Base-by-base conservation (phyloP, 306 rosid genomes). In the Casuarina cunninghamiana region DNA sequence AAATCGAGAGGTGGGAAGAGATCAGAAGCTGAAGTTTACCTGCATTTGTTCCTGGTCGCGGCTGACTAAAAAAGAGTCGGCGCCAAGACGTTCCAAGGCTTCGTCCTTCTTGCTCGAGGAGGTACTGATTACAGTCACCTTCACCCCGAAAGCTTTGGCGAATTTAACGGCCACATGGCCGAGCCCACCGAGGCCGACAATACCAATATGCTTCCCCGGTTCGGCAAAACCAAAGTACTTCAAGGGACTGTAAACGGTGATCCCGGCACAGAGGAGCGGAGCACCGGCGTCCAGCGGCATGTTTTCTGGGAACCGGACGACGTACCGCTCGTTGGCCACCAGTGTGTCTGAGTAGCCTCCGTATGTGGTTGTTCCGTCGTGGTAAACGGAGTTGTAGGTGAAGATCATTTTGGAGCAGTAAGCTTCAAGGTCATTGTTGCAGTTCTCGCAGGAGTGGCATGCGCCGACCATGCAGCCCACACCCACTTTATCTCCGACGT, bases 401-500 rank as follows among this genome's bases (percentile, higher is more conserved):
- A 70, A 26, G 2, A 80, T 79, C 53, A 21, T 15, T 80, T 75
- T 15, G 5, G 86, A 80, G 75, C 93, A 89, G 72, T 88, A 82
- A 38, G 77, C 85, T 79, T 90, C 95, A n/a, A 86, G 86, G 68
- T 88, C 21, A 6, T 76, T 75, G 21, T 49, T 44, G 39, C 92
- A 90, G 55, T 57, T 75, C 49, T 85, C 74, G 74, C 95, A 90
- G 1, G 95, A 81, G 0, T 26, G 45, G 38, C 95, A 90, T 1
- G 95, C 82, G 6, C 80, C 87, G 50, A 90, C 88, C 84, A 86
- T 1, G 71, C 82, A 83, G 0, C 95, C 92, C 10, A 88, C 95
- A 5, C 92, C 95, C 0, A 88, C 90, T 12, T 16, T 80, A 54
- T 88, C 95, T 71, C 95, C 95, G 46, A 90, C 90, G 78, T 86